phyloP scores from a whole-genome alignment of 2,329 filamentous ascomycete species.

The Colletotrichum acutatum region DNA sequence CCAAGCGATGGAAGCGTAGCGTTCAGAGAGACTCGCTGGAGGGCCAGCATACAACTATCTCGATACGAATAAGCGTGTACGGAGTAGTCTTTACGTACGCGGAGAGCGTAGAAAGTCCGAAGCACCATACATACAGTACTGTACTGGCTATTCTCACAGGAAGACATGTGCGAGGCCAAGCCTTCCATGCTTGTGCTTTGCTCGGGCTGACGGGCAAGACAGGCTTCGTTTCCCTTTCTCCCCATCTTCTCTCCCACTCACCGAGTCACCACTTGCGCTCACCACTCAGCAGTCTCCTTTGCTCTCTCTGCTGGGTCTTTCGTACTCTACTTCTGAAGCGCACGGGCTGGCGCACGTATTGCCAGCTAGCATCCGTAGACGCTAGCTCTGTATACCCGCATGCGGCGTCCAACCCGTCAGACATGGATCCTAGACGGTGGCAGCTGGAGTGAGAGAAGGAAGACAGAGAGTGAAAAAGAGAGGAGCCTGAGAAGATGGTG shows the following conservation, averaged over 20 bases:
- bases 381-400: constrained; percentile 1
- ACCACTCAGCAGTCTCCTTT: not conserved
- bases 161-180: not conserved
- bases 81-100: not conserved
- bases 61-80: not conserved
- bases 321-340: not conserved
- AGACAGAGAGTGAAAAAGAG: not conserved
- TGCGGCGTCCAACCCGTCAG: constrained; percentile 5
- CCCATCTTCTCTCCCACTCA: not conserved
- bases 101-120: not conserved
- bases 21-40: not conserved
- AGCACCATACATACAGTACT: not conserved
- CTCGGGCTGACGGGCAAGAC: not conserved
- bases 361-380: not conserved
- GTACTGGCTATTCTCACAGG: too few relatives aligned
- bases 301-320: not conserved
- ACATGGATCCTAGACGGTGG: not conserved
- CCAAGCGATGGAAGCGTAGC: not conserved
- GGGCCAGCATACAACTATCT: not conserved
- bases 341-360: constrained; percentile 9
- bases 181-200: not conserved
- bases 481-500: not conserved
- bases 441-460: not conserved
- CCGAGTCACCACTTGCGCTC: not conserved
- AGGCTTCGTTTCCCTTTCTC: not conserved